Percentiles rank a stretch among this genome's conserved stretches.
phyloP scores from a whole-genome alignment of 176 grass and related monocot species.

The Elaeis guineensis region DNA sequence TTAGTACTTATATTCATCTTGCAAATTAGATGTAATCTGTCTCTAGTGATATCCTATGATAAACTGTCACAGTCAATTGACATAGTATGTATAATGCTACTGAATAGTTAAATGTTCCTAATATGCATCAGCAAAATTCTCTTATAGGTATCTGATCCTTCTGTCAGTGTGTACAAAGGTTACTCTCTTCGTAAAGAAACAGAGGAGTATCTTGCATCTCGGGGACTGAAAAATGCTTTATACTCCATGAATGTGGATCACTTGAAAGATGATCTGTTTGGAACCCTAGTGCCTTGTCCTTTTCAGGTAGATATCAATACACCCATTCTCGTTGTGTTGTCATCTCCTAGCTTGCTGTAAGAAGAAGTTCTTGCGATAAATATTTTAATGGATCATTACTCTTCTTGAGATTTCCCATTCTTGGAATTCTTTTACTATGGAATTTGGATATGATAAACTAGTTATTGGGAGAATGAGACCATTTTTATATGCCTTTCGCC shows the following conservation, averaged over 20 bases:
- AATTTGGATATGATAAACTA: too few relatives aligned
- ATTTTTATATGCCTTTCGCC: too few relatives aligned
- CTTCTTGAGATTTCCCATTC: too few relatives aligned
- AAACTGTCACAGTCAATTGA: too few relatives aligned
- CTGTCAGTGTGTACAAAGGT: conserved; percentile 64
- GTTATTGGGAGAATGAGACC: too few relatives aligned
- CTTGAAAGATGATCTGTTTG: conserved; percentile 65
- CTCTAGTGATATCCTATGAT: too few relatives aligned
- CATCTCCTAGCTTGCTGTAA: background rate
- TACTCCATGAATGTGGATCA: conserved; percentile 52
- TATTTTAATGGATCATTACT: too few relatives aligned
- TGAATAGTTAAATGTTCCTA: background rate
- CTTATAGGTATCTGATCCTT: conserved; percentile 41
- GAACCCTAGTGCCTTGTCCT: conserved; percentile 53
- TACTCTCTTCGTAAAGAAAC: conserved; percentile 61
- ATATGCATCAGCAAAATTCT: background rate
- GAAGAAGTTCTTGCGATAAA: too few relatives aligned
- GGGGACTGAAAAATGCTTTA: conserved; percentile 44
- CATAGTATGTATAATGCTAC: too few relatives aligned
- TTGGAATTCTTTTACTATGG: too few relatives aligned
- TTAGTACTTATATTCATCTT: too few relatives aligned
- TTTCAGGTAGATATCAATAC: conserved; percentile 42
- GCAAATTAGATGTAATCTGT: too few relatives aligned
- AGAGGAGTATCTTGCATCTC: conserved; percentile 45
- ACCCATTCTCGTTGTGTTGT: background rate